Evolutionary conservation across 495 filamentous ascomycete species (phyloP).

Genomic region (Neurospora sp.): DNA sequence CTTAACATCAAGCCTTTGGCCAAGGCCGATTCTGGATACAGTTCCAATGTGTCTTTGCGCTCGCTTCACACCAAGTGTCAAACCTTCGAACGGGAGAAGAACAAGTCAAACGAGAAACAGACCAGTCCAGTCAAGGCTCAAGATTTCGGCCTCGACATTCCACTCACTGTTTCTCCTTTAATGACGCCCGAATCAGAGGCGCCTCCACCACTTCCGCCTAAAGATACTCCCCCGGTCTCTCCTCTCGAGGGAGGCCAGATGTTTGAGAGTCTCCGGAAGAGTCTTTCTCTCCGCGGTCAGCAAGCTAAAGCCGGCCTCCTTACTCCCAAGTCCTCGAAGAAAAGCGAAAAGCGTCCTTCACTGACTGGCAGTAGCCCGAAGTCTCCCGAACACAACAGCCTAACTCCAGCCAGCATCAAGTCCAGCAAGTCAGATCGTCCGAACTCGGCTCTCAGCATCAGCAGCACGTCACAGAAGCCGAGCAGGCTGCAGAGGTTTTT

Average conservation of each 20-base stretch:
- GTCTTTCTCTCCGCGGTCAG: neutral
- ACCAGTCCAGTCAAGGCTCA: neutral
- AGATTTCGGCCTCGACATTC: neutral
- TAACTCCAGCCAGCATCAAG: constrained; percentile 16
- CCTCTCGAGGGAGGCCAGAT: constrained; percentile 1
- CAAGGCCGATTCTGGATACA: constrained; percentile 49
- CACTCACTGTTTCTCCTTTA: neutral
- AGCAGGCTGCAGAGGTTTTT: constrained; percentile 32
- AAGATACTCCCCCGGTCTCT: constrained; percentile 10
- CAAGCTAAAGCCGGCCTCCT: neutral
- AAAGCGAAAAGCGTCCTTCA: neutral
- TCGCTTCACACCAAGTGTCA: constrained; percentile 27
- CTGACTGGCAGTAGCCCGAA: constrained; percentile 1
- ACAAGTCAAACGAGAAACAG: constrained; percentile 5
- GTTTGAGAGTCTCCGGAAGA: neutral
- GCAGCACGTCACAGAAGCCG: constrained; percentile 23
- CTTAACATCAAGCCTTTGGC: constrained; percentile 28
- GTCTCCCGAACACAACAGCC: constrained; percentile 12
- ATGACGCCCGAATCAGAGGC: constrained; percentile 9
- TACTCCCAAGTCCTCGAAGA: neutral
- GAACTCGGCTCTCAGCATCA: constrained; percentile 22
- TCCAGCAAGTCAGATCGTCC: constrained; percentile 19
- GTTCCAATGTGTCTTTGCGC: constrained; percentile 40
- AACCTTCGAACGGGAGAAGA: neutral
- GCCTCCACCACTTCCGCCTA: constrained; percentile 22